Evolutionary conservation across 257 asterid genomes (phyloP).

Genomic region (Nicotiana paniculata): DNA sequence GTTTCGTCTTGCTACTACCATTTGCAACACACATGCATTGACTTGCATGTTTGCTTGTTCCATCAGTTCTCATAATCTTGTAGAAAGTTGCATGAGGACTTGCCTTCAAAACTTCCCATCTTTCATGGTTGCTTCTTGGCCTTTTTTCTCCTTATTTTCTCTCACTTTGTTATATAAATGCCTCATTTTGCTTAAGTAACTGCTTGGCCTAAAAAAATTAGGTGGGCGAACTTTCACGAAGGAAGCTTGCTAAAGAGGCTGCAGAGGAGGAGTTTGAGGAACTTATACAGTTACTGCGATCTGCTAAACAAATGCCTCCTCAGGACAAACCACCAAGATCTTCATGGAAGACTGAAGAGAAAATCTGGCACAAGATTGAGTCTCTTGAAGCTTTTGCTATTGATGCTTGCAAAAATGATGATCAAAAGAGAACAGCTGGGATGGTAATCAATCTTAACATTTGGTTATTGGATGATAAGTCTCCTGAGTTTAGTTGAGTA

Average conservation of each 20-base stretch:
- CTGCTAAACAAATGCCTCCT: conserved; percentile 58
- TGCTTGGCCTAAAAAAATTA: conserved; percentile 19
- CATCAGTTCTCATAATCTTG: neutral
- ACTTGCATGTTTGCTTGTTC: neutral
- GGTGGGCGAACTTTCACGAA: conserved; percentile 79
- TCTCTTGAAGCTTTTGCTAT: conserved; percentile 74
- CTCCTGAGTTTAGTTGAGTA: neutral
- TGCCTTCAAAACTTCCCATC: neutral
- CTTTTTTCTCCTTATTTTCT: neutral
- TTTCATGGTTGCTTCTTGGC: neutral
- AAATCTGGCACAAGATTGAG: conserved; percentile 41
- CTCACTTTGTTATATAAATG: neutral
- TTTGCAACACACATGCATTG: neutral
- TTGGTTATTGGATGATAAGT: neutral
- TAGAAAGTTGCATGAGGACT: neutral
- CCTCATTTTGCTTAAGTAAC: conserved; percentile 12
- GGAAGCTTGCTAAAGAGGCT: conserved; percentile 66
- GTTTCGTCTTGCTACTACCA: neutral
- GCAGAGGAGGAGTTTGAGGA: conserved; percentile 74
- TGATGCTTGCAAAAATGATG: conserved; percentile 67
- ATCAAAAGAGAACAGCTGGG: conserved; percentile 69
- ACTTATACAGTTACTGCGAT: conserved; percentile 54
- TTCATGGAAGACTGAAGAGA: conserved; percentile 61
- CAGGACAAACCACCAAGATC: conserved; percentile 64
- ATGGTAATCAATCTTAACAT: conserved; percentile 35